A percentile compares a stretch with the other conserved stretches of the same genome.
phyloP scores from a whole-genome alignment of 1,139 yeast species.

The Saccharomyces pastorianus region DNA sequence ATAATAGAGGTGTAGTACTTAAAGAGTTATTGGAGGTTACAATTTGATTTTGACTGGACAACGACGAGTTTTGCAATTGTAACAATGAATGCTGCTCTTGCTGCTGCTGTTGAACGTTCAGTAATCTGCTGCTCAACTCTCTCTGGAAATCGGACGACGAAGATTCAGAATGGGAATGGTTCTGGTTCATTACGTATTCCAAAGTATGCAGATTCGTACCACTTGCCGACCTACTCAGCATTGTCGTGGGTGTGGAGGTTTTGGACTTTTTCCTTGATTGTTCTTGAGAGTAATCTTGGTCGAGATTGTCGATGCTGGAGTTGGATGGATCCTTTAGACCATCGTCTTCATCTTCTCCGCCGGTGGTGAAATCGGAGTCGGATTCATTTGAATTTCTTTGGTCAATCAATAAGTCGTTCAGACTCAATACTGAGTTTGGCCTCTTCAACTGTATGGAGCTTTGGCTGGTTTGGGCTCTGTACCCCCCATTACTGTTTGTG shows the following conservation, averaged over 20 bases:
- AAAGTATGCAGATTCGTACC: slow-evolving; percentile 7
- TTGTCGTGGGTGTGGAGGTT: slow-evolving; percentile 20
- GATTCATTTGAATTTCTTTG: slow-evolving; percentile 35
- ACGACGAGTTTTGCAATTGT: slow-evolving; percentile 4
- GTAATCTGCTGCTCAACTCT: slow-evolving; percentile 17
- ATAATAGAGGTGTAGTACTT: neutral
- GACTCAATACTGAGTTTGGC: slow-evolving; percentile 24
- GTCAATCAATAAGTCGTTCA: slow-evolving; percentile 17
- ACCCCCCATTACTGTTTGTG: slow-evolving; percentile 2
- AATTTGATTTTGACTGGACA: neutral
- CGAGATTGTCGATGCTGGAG: slow-evolving; percentile 7
- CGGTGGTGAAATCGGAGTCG: slow-evolving; percentile 26
- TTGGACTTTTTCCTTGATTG: slow-evolving; percentile 21
- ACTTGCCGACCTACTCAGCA: slow-evolving; percentile 18
- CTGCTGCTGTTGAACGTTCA: slow-evolving; percentile 16
- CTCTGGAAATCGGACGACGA: slow-evolving; percentile 10
- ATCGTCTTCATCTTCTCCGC: slow-evolving; percentile 10
- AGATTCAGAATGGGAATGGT: neutral
- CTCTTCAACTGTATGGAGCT: slow-evolving; percentile 11
- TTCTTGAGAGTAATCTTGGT: slow-evolving; percentile 10
- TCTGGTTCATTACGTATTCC: slow-evolving; percentile 5
- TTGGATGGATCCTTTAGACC: slow-evolving; percentile 10
- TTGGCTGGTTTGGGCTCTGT: slow-evolving; percentile 1
- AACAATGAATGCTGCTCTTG: slow-evolving; percentile 1
- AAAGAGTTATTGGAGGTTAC: neutral